Conservation (phyloP, 257 asterid species). For the Salvia splendens region DNA sequence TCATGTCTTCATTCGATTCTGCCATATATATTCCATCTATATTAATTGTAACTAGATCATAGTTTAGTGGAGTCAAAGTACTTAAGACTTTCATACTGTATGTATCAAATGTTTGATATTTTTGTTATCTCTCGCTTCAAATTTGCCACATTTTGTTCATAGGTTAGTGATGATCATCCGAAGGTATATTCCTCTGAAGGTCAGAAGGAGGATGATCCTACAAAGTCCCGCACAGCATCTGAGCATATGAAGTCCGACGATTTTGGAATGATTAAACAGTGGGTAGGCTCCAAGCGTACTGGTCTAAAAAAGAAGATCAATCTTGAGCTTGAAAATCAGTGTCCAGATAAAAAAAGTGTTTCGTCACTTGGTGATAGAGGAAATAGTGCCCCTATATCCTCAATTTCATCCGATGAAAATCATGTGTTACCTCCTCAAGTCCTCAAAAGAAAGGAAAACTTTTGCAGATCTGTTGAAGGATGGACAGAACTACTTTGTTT, state of each 20-base stretch:
- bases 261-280: conserved; percentile 56
- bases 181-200: conserved; percentile 37
- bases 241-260: conserved; percentile 42
- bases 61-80: conserved; percentile 3
- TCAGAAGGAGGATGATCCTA: conserved; percentile 34
- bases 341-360: conserved; percentile 34
- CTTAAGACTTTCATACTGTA: not conserved
- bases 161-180: conserved; percentile 48
- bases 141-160: conserved; percentile 27
- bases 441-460: conserved; percentile 45
- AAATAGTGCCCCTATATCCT: conserved; percentile 36
- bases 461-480: conserved; percentile 38
- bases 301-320: conserved; percentile 51
- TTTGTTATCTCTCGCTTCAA: not conserved
- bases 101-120: conserved; percentile 9
- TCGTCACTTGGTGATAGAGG: conserved; percentile 37
- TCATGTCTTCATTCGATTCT: conserved; percentile 2
- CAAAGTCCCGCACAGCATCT: conserved; percentile 35
- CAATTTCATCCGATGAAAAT: conserved; percentile 36
- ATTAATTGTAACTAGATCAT: not conserved
- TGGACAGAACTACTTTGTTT: conserved; percentile 36
- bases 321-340: conserved; percentile 43
- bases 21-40: not conserved
- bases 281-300: conserved; percentile 76
- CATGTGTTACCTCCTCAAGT: conserved; percentile 36